Conservation (phyloP, 2,329 filamentous ascomycete genomes). For the Xylaria sp. region DNA sequence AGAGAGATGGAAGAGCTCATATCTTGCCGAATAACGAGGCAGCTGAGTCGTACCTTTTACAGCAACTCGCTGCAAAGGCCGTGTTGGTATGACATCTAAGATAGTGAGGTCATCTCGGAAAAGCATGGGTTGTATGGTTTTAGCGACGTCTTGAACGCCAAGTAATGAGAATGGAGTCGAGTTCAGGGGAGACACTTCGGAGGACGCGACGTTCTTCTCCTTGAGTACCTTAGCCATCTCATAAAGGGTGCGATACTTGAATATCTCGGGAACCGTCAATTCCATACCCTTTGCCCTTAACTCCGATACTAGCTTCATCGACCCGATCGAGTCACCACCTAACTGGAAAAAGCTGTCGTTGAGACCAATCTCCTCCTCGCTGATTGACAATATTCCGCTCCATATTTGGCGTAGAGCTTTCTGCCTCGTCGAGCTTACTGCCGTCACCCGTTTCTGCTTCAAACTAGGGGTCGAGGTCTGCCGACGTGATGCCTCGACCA, state of each 20-base stretch:
- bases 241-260: conserved; percentile 58
- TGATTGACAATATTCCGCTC: conserved; percentile 57
- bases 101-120: conserved; percentile 62
- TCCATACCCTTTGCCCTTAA: conserved; percentile 59
- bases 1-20: conserved; percentile 72
- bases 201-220: conserved; percentile 44
- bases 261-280: conserved; percentile 66
- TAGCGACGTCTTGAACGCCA: conserved; percentile 53
- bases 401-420: conserved; percentile 58
- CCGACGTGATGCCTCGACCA: conserved; percentile 44
- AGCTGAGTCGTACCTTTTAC: conserved; percentile 65
- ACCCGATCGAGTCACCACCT: conserved; percentile 68
- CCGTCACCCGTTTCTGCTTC: conserved; percentile 49
- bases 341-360: conserved; percentile 70
- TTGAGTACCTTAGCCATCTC: conserved; percentile 64
- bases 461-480: conserved; percentile 26
- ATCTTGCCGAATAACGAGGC: conserved; percentile 70
- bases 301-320: conserved; percentile 69
- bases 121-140: conserved; percentile 62
- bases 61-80: conserved; percentile 68
- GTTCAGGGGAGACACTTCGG: conserved; percentile 37
- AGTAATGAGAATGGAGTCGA: conserved; percentile 64
- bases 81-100: conserved; percentile 65
- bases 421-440: conserved; percentile 55
- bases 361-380: conserved; percentile 59